These are phyloP conservation scores for Combretum micranthum DNA, from an alignment of 345 rosid species.

Conservation along the genomic window DNA sequence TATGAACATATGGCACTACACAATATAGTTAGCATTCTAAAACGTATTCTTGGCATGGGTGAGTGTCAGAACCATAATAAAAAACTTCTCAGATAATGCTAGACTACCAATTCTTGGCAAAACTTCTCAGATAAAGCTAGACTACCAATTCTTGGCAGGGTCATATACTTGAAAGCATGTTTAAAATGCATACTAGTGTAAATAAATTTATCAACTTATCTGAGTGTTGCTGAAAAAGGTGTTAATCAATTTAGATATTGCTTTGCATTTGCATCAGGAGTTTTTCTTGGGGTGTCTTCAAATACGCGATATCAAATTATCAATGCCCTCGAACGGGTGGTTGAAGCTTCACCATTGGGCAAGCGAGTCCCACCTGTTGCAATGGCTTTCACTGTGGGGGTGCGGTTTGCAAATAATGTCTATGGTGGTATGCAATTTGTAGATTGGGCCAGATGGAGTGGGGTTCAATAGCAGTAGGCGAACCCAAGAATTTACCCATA, in stretches of 20 bases:
- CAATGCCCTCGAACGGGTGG: slow-evolving; percentile 68
- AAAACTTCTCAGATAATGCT: too few relatives aligned
- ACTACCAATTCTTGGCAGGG: too few relatives aligned
- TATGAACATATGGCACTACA: too few relatives aligned
- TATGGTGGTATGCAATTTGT: slow-evolving; percentile 93
- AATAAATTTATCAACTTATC: neutral
- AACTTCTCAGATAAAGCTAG: too few relatives aligned
- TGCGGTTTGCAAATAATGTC: slow-evolving; percentile 72
- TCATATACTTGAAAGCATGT: too few relatives aligned
- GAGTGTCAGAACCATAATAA: too few relatives aligned
- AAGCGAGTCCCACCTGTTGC: slow-evolving; percentile 68
- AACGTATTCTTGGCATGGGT: too few relatives aligned
- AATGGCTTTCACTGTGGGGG: slow-evolving; percentile 80
- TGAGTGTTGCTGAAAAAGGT: neutral
- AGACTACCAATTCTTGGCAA: too few relatives aligned
- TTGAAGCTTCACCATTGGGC: slow-evolving; percentile 66
- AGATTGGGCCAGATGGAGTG: slow-evolving; percentile 83
- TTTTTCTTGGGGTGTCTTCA: slow-evolving; percentile 76
- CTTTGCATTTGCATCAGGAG: slow-evolving; percentile 33
- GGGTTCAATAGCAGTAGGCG: slow-evolving; percentile 31
- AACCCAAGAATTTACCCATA: too few relatives aligned
- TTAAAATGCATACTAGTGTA: neutral
- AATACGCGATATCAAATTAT: slow-evolving; percentile 74
- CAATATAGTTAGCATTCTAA: too few relatives aligned
- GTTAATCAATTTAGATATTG: neutral